Evolutionary conservation across 2,329 filamentous ascomycete genomes (phyloP), one percentile per base, ranked within the genome.

Genomic region (Cladophialophora bantiana): DNA sequence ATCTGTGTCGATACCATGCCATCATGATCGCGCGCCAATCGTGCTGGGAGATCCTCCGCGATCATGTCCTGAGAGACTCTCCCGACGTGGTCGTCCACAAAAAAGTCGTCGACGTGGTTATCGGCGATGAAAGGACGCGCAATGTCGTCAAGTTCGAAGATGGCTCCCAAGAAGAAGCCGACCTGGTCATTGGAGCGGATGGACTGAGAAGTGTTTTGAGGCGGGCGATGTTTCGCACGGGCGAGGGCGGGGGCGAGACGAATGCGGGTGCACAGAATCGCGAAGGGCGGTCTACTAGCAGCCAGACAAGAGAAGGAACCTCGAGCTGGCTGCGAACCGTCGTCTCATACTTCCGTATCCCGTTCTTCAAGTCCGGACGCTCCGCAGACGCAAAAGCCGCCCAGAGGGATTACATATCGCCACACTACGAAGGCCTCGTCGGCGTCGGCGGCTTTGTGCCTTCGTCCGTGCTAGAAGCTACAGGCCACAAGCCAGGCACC

Each of bases 361-460:
- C 18, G 58, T 48, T 62, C 20, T 42, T 65, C 45, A 34, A 1
- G 2, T 13, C 20, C 26, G 32, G 31, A 38, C n/a, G 4, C 7
- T 34, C 4, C 31, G 10, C 50, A 31, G 12, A 60, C 20, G 13
- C 42, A 20, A 52, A 60, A 4, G 40, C 7, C 7, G 26, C 7
- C 13, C 34, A 66, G 26, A 36, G 35, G 13, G 68, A 72, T 45
- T 70, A 66, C 36, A 58, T 70, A 42, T 65, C 78, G 2, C 79
- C 79, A 12, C 73, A 76, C 15, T 82, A 81, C 60, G 79, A 81
- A 68, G 79, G 79, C 18, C 72, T 82, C 13, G 77, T 79, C 3
- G 81, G 82, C 9, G 76, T 84, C n/a, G 82, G 82, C 20, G 81
- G 82, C 12, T 82, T 83, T 65, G 68, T 82, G 34, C 74, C 77